Evolutionary conservation across 306 rosid genomes (phyloP).

Genomic region (Cercis canadensis): DNA sequence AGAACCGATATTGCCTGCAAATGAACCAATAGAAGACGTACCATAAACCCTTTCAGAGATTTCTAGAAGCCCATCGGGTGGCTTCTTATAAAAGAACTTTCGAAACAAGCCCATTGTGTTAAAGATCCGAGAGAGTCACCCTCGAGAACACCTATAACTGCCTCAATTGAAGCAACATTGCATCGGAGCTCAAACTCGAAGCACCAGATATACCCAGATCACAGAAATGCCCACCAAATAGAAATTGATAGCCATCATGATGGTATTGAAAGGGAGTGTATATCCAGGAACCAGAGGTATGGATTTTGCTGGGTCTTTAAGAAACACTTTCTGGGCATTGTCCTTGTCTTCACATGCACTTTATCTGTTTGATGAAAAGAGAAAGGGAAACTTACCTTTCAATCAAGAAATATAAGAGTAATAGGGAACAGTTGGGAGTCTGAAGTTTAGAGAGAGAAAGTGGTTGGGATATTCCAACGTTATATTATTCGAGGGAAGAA

Average conservation of each 20-base stretch:
- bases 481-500: slow-evolving; percentile 15
- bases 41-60: slow-evolving; percentile 96
- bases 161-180: slow-evolving; percentile 56
- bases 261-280: slow-evolving; percentile 54
- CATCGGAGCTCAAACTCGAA: slow-evolving; percentile 35
- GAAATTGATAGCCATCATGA: slow-evolving; percentile 42
- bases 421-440: slow-evolving; percentile 13
- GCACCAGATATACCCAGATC: slow-evolving; percentile 35
- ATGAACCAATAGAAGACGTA: slow-evolving; percentile 51
- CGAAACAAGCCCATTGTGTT: slow-evolving; percentile 82
- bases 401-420: slow-evolving; percentile 62
- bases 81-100: slow-evolving; percentile 92
- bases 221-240: slow-evolving; percentile 42
- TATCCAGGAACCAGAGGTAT: slow-evolving; percentile 61
- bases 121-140: slow-evolving; percentile 55
- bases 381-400: slow-evolving; percentile 72
- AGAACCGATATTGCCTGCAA: slow-evolving; percentile 21
- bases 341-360: slow-evolving; percentile 64
- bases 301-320: slow-evolving; percentile 75
- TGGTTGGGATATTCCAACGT: slow-evolving; percentile 39
- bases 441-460: slow-evolving; percentile 33
- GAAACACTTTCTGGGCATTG: slow-evolving; percentile 58
- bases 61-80: slow-evolving; percentile 96
- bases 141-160: slow-evolving; percentile 37
- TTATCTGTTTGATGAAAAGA: slow-evolving; percentile 38